Base-by-base conservation (phyloP, 495 filamentous ascomycete species). In the Xylaria castorea region DNA sequence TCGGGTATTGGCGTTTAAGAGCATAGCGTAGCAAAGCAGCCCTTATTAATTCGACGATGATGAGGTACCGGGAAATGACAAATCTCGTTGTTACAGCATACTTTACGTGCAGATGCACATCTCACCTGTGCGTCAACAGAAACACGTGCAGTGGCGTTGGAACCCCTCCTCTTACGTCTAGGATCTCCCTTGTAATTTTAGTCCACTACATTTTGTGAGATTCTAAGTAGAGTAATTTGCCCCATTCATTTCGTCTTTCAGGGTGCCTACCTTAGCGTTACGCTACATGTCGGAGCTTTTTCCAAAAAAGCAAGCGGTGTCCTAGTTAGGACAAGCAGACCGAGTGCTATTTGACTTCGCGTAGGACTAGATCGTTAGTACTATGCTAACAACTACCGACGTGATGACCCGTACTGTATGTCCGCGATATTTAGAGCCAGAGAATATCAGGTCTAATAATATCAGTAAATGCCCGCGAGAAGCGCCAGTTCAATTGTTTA, bases 1-100 rank as follows among this genome's bases (percentile, higher is more conserved):
- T 34, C 78, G 88, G 70, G 86, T 87, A 11, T 89, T 89, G 34
- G 79, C 82, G 38, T 75, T 88, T 55, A 74, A 84, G 46, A 77
- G 32, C 16, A 61, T 40, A 61, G 83, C 60, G 68, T 1, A 87
- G 88, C 72, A 80, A 86, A 11, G 83, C 89, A 53, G 32, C 8
- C 20, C 14, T 51, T 66, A 11, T 16, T 40, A 53, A 53, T 67
- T 67, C 44, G 27, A 67, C 18, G 58, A 67, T 40, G 38, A 36
- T 40, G 38, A 36, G 6, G 30, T 18, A 66, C 22, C 1, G 42
- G 14, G 38, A 42, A 65, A 65, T 34, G 62, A 48, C 40, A 50
- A 42, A 18, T 16, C 4, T n/a, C 38, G n/a, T 36, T 64, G 34
- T 65, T 50, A 48, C 62, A 65, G 27, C 40, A 9, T 57, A 27